Conservation (phyloP, 495 filamentous ascomycete genomes). For the Aspergillus ellipticus region DNA sequence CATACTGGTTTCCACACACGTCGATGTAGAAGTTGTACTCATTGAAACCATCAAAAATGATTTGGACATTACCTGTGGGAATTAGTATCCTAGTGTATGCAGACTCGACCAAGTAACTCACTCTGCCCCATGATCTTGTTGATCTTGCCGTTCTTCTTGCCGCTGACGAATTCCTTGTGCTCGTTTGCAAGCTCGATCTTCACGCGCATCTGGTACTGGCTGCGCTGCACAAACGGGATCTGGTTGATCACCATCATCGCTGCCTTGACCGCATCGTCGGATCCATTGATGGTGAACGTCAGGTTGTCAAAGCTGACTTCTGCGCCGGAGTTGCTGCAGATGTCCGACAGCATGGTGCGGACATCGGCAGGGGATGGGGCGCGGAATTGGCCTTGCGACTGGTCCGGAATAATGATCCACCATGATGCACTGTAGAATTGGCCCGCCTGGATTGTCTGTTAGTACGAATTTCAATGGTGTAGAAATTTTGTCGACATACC, state of each 20-base stretch:
- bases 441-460: slow-evolving; percentile 59
- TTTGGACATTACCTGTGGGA: slow-evolving; percentile 80
- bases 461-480: slow-evolving; percentile 18
- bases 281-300: slow-evolving; percentile 89
- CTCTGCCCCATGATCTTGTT: slow-evolving; percentile 99
- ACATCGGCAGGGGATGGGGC: slow-evolving; percentile 74
- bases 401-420: slow-evolving; percentile 81
- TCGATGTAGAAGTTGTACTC: slow-evolving; percentile 99
- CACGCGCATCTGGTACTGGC: slow-evolving; percentile 88
- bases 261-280: slow-evolving; percentile 90
- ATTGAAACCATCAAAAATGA: slow-evolving; percentile 97
- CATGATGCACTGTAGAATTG: slow-evolving; percentile 98
- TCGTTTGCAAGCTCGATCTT: slow-evolving; percentile 99
- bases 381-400: slow-evolving; percentile 52
- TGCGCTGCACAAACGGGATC: slow-evolving; percentile 81
- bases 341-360: slow-evolving; percentile 86
- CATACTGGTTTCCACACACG: slow-evolving; percentile 85
- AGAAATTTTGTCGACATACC: slow-evolving; percentile 48
- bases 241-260: slow-evolving; percentile 90
- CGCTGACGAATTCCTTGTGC: slow-evolving; percentile 98
- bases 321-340: slow-evolving; percentile 91
- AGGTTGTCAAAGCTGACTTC: slow-evolving; percentile 93
- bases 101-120: slow-evolving; percentile 28
- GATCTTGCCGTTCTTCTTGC: slow-evolving; percentile 99
- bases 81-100: background rate